These are phyloP conservation scores for Suillus discolor DNA, from an alignment of 768 basidiomycete genomes.

Conservation along the genomic window DNA sequence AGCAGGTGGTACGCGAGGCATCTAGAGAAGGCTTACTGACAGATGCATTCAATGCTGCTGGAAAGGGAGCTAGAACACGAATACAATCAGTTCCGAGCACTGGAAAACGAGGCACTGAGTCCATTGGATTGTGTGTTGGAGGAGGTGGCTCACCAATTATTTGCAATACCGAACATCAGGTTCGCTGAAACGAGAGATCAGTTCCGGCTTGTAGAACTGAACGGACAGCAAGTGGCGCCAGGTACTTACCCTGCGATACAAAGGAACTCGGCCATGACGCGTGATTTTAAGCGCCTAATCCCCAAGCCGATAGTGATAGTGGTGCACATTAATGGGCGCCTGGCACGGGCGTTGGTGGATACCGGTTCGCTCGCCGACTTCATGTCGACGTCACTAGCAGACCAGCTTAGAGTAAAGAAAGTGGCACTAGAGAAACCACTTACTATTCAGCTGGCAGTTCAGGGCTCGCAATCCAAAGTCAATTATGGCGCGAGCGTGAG, in stretches of 20 bases:
- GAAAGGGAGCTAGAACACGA: background rate
- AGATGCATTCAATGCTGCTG: background rate
- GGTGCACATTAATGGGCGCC: constrained; percentile 20
- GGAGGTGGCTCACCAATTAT: background rate
- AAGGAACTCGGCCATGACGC: constrained; percentile 14
- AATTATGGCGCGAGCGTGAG: constrained; percentile 16
- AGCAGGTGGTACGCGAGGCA: too few species aligned
- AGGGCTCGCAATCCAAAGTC: constrained; percentile 31
- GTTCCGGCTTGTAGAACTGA: background rate
- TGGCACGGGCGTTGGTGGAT: constrained; percentile 23
- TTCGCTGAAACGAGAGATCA: background rate
- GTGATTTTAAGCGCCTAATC: constrained; percentile 15
- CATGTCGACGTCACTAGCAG: constrained; percentile 28
- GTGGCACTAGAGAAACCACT: constrained; percentile 25
- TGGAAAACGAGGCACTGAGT: too few species aligned
- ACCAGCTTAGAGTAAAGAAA: constrained; percentile 26
- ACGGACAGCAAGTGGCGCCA: background rate
- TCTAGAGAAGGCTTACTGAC: background rate
- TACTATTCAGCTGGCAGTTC: constrained; percentile 30
- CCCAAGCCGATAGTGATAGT: constrained; percentile 14
- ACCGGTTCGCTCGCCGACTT: constrained; percentile 32
- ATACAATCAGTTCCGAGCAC: too few species aligned
- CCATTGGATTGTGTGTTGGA: background rate
- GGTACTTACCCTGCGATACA: constrained; percentile 11
- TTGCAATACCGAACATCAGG: background rate